phyloP scores from a whole-genome alignment of 495 filamentous ascomycete species.

The Xylaria intraflava region DNA sequence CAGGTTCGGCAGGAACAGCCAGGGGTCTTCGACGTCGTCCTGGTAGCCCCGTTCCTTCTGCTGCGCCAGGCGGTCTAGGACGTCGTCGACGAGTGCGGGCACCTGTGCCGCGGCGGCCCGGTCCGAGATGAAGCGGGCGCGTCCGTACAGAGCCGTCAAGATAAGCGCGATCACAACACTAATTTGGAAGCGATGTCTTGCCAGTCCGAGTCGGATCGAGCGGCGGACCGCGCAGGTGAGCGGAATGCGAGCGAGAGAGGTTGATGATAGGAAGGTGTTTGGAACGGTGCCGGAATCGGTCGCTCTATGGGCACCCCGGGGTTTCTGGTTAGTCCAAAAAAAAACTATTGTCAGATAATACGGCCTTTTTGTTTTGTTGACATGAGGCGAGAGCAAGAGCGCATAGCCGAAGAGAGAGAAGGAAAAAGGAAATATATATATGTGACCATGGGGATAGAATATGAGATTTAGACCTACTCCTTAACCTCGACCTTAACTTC shows the following conservation, averaged over 20 bases:
- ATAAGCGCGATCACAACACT: slow-evolving; percentile 55
- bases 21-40: slow-evolving; percentile 62
- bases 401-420: slow-evolving; percentile 7
- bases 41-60: slow-evolving; percentile 68
- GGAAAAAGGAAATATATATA: too few relatives aligned
- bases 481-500: slow-evolving; percentile 66
- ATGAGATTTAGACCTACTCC: slow-evolving; percentile 58
- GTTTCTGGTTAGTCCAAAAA: slow-evolving; percentile 70
- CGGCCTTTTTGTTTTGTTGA: slow-evolving; percentile 4
- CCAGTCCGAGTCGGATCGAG: slow-evolving; percentile 85
- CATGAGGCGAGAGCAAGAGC: background rate
- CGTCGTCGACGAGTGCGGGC: slow-evolving; percentile 71
- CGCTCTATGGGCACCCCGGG: slow-evolving; percentile 62
- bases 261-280: slow-evolving; percentile 54
- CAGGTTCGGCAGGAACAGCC: slow-evolving; percentile 79
- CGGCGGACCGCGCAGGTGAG: slow-evolving; percentile 81
- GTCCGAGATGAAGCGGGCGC: slow-evolving; percentile 47
- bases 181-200: slow-evolving; percentile 93
- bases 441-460: too few relatives aligned
- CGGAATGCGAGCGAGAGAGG: slow-evolving; percentile 82
- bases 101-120: slow-evolving; percentile 61
- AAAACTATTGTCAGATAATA: slow-evolving; percentile 27
- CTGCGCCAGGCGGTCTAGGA: slow-evolving; percentile 70
- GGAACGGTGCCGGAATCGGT: slow-evolving; percentile 51
- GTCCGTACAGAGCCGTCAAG: slow-evolving; percentile 47